Conservation (phyloP, 164 flowering plant species). For the Cinnamomum micranthum region DNA sequence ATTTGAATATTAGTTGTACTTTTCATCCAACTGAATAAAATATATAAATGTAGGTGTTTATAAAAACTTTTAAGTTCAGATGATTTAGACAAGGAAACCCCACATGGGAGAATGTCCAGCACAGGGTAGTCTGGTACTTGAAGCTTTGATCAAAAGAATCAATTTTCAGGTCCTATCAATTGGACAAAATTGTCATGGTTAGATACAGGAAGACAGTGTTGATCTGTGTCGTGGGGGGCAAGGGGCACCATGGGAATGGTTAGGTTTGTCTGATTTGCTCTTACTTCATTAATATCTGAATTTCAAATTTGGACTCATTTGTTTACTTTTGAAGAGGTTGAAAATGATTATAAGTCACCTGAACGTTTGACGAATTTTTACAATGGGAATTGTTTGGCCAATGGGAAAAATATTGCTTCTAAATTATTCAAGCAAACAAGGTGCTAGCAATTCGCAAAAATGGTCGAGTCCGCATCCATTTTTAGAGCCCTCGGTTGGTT, state of each 20-base stretch:
- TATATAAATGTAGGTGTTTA: no score
- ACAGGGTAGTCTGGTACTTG: slow-evolving; percentile 4
- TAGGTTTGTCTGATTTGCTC: slow-evolving; percentile 31
- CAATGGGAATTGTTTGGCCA: slow-evolving; percentile 3
- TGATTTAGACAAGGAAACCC: no score
- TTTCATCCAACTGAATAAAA: no score
- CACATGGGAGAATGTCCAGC: no score
- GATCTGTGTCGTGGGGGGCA: slow-evolving; percentile 36
- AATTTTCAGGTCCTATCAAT: slow-evolving; percentile 14
- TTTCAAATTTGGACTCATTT: neutral
- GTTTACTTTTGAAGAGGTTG: slow-evolving; percentile 37
- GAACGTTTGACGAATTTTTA: slow-evolving; percentile 15
- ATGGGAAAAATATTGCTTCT: slow-evolving; percentile 19
- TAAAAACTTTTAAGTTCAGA: no score
- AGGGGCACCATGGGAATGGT: slow-evolving; percentile 21
- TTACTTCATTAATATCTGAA: neutral
- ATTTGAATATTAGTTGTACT: no score
- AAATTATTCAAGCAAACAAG: slow-evolving; percentile 11
- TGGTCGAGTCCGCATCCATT: slow-evolving; percentile 35
- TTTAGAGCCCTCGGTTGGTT: slow-evolving; percentile 28
- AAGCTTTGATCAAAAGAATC: slow-evolving; percentile 12
- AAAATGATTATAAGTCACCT: slow-evolving; percentile 20
- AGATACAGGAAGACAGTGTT: slow-evolving; percentile 31
- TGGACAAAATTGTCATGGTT: slow-evolving; percentile 58
- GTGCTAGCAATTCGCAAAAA: slow-evolving; percentile 6